Evolutionary conservation across 371 early-diverging fungal genomes (phyloP), one percentile per base, ranked within the genome.

Genomic region (Umbelopsis sp.): DNA sequence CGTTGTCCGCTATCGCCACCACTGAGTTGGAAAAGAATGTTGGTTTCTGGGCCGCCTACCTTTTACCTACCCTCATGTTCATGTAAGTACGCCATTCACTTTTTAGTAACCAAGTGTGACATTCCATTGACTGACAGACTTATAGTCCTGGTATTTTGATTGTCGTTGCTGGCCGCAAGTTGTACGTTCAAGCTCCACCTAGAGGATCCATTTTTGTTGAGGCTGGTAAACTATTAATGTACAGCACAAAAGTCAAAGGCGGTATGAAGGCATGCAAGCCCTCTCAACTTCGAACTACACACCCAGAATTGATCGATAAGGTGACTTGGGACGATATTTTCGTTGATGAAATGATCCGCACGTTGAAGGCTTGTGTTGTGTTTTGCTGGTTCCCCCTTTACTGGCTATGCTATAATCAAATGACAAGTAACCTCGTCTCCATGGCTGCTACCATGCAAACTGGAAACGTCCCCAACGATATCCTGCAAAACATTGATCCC

Each of bases 381-480:
- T 90, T 93, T 72, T 67, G 81, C 44, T 86, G 87, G 79, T 91
- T 77, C 70, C 90, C 91, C 10, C 67, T 93, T 51, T 93, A 86
- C 81, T 93, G 92, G 92, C 83, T 89, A 24, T 82, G 87, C 67
- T 91, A 91, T 76, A 79, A 79, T 57, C 90, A 93, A 74, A 89
- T 91, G 85, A 80, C 77, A 66, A 89, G 88, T 79, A 91, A 90
- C 73, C 76, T 93, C 69, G 75, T 92, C 37, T 88, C 87, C 66
- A 87, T 87, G 84, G 89, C 87, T 48, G 81, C 86, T 44, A 86
- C 84, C 65, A 93, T 93, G 92, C 69, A 44, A 35, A 72, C 73
- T 79, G 89, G 88, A 73, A 83, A 37, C 74, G 83, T 76, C 69
- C 88, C 77, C 11, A 87, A 85, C 72, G 89, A 89, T 63, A 85